phyloP scores from a whole-genome alignment of 345 rosid genomes.

The Eutrema yunnanense region DNA sequence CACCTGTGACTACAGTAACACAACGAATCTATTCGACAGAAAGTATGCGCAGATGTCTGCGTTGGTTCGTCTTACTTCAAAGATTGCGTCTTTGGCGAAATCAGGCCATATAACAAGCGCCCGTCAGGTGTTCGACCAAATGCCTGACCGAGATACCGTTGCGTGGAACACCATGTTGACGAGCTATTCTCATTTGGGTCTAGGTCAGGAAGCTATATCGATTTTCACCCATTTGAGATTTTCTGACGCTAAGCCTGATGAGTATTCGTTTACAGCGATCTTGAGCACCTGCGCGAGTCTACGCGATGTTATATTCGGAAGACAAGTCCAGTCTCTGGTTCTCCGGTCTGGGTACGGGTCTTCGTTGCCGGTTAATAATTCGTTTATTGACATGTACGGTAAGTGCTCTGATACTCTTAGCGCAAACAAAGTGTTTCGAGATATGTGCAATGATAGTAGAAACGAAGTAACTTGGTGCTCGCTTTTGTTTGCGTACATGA shows the following conservation, averaged over 20 bases:
- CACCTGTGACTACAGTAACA: no score
- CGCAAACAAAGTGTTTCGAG: slow-evolving; percentile 55
- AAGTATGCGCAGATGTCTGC: neutral
- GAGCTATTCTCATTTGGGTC: slow-evolving; percentile 53
- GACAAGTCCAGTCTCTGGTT: slow-evolving; percentile 44
- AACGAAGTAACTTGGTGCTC: slow-evolving; percentile 91
- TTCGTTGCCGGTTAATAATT: slow-evolving; percentile 50
- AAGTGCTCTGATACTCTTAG: slow-evolving; percentile 46
- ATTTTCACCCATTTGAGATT: slow-evolving; percentile 44
- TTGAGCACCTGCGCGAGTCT: slow-evolving; percentile 47
- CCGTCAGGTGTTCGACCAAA: slow-evolving; percentile 67
- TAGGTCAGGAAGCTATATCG: slow-evolving; percentile 44
- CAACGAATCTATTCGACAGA: no score
- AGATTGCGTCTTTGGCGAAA: slow-evolving; percentile 32
- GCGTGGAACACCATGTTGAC: slow-evolving; percentile 81
- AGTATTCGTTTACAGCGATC: slow-evolving; percentile 61
- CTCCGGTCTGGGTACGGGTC: slow-evolving; percentile 37
- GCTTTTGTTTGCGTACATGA: slow-evolving; percentile 57
- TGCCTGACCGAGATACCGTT: slow-evolving; percentile 47
- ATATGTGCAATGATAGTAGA: slow-evolving; percentile 25
- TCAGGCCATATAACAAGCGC: slow-evolving; percentile 44
- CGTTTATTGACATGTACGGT: slow-evolving; percentile 75
- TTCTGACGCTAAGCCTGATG: slow-evolving; percentile 38
- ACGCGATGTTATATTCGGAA: slow-evolving; percentile 38
- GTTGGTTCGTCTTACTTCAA: slow-evolving; percentile 44